Evolutionary conservation across 768 basidiomycete genomes (phyloP).

Genomic region (Lentinus tigrinus): DNA sequence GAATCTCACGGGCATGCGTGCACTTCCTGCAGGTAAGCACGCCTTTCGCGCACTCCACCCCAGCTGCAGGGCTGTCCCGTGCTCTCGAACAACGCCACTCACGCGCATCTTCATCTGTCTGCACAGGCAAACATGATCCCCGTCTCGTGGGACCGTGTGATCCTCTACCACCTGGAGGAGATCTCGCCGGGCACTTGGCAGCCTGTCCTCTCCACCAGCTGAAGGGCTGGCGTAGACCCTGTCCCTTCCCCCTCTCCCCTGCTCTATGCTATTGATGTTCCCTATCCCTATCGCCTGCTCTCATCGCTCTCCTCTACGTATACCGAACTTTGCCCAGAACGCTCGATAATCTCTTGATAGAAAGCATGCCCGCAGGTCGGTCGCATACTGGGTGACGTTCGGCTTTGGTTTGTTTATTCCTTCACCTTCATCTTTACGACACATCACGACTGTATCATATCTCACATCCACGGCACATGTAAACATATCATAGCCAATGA

Average conservation of each 20-base stretch:
- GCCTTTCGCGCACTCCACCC: not conserved
- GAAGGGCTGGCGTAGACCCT: constrained; percentile 1
- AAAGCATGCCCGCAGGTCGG: not conserved
- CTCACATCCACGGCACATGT: not conserved
- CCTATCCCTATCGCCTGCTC: not conserved
- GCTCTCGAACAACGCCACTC: not conserved
- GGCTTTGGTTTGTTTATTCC: not conserved
- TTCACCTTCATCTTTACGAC: not conserved
- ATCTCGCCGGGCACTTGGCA: constrained; percentile 69
- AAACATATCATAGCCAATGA: not conserved
- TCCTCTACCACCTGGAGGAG: constrained; percentile 73
- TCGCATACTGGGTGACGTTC: not conserved
- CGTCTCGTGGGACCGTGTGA: constrained; percentile 64
- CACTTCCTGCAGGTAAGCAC: constrained; percentile 68
- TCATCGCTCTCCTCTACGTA: not conserved
- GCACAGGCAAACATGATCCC: constrained; percentile 66
- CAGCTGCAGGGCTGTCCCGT: not conserved
- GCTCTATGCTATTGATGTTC: not conserved
- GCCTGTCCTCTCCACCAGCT: constrained; percentile 48
- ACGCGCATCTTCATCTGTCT: constrained; percentile 1
- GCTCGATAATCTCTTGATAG: not conserved
- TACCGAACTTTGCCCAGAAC: not conserved
- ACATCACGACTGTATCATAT: not conserved
- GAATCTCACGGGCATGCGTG: constrained; percentile 67
- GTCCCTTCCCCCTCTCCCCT: not conserved